Conservation (phyloP, 371 early-diverging fungal species). For the Saksenaea vasiformis region DNA sequence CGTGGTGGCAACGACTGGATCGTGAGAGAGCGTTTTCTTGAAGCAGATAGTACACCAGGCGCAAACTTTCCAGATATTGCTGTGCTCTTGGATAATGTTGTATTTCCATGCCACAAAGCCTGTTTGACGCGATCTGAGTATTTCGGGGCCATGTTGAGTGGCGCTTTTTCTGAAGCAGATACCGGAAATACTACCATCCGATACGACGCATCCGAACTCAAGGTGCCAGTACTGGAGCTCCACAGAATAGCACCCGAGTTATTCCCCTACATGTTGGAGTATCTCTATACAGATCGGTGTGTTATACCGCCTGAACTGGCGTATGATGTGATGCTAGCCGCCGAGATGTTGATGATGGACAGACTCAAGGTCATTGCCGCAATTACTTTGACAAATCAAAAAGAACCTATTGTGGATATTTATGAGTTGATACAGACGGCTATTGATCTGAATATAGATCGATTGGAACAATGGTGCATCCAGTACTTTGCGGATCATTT, state of each 20-base stretch:
- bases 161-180: slow-evolving; percentile 30
- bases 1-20: not conserved
- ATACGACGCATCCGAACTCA: slow-evolving; percentile 7
- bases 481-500: slow-evolving; percentile 38
- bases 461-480: slow-evolving; percentile 40
- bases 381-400: slow-evolving; percentile 28
- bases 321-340: slow-evolving; percentile 32
- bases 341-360: slow-evolving; percentile 35
- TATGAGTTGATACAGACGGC: slow-evolving; percentile 31
- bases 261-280: slow-evolving; percentile 35
- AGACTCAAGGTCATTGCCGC: slow-evolving; percentile 37
- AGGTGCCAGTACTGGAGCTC: slow-evolving; percentile 25
- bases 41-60: not conserved
- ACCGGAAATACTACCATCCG: slow-evolving; percentile 1
- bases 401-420: slow-evolving; percentile 28
- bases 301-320: slow-evolving; percentile 31
- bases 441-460: slow-evolving; percentile 30
- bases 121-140: slow-evolving; percentile 35
- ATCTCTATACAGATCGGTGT: slow-evolving; percentile 42
- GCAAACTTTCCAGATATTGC: slow-evolving; percentile 34
- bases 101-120: slow-evolving; percentile 39
- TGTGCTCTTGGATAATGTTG: slow-evolving; percentile 24
- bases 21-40: not conserved
- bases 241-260: slow-evolving; percentile 23
- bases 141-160: slow-evolving; percentile 35